Evolutionary conservation across 1,284 basidiomycete species (phyloP).

Genomic region (Tylopilus orsonianus): DNA sequence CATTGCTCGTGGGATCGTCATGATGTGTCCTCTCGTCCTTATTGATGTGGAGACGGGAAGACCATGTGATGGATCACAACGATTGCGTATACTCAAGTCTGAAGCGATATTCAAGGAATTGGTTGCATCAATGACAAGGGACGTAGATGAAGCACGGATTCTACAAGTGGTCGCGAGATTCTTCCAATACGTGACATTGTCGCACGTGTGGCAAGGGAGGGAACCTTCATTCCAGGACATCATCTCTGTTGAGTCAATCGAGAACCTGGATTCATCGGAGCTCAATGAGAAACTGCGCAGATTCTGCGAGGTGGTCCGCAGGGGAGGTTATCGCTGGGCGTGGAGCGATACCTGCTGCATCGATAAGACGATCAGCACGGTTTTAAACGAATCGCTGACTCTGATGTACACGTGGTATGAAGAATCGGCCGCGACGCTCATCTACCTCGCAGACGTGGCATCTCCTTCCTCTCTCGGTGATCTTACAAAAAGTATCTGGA

Average conservation of each 20-base stretch:
- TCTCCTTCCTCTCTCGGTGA: no score
- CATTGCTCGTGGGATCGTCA: background rate
- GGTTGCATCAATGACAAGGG: background rate
- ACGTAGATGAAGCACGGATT: background rate
- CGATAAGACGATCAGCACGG: background rate
- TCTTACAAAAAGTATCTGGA: no score
- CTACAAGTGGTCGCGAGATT: background rate
- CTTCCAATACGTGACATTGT: background rate
- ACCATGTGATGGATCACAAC: slow-evolving; percentile 5
- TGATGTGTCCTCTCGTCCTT: slow-evolving; percentile 3
- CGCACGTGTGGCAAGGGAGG: background rate
- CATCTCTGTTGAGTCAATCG: background rate
- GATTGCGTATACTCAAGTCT: slow-evolving; percentile 1
- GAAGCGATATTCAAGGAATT: slow-evolving; percentile 1
- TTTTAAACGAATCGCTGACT: no score
- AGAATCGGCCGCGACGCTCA: no score
- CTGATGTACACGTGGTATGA: no score
- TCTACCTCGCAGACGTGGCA: no score
- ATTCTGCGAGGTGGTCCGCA: background rate
- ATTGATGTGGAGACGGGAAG: slow-evolving; percentile 9
- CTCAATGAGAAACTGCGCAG: background rate
- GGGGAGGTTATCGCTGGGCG: background rate
- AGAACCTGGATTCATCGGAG: background rate
- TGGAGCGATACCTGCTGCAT: no score
- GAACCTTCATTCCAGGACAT: background rate